phyloP scores from a whole-genome alignment of 176 grass and related monocot genomes.

The Chloris gayana region DNA sequence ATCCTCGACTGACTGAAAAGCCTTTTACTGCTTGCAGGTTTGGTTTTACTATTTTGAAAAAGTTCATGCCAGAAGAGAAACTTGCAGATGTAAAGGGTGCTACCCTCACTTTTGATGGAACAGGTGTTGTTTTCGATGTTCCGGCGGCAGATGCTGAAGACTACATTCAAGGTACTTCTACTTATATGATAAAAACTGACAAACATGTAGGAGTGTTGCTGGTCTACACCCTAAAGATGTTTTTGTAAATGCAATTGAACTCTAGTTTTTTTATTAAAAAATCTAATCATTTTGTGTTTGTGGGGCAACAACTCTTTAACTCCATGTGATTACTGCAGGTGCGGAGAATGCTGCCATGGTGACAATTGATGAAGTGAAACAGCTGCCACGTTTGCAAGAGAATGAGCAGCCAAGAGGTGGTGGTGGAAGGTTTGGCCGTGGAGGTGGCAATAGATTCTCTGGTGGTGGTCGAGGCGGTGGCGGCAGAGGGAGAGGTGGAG shows the following conservation, averaged over 20 bases:
- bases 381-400: slow-evolving; percentile 83
- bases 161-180: slow-evolving; percentile 71
- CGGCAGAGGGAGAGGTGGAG: slow-evolving; percentile 45
- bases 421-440: slow-evolving; percentile 51
- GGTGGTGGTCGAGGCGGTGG: slow-evolving; percentile 47
- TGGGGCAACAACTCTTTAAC: not conserved
- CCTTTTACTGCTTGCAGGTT: slow-evolving; percentile 49
- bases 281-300: not conserved
- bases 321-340: slow-evolving; percentile 21
- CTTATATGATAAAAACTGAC: not conserved
- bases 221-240: not conserved
- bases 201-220: not conserved
- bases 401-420: slow-evolving; percentile 59
- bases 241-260: not conserved
- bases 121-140: slow-evolving; percentile 91
- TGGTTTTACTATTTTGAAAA: slow-evolving; percentile 76
- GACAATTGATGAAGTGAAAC: slow-evolving; percentile 71
- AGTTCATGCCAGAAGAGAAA: slow-evolving; percentile 84
- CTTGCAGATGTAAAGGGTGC: slow-evolving; percentile 74
- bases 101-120: slow-evolving; percentile 74
- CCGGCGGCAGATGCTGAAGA: slow-evolving; percentile 74
- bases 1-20: slow-evolving; percentile 1
- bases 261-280: not conserved
- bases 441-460: slow-evolving; percentile 46
- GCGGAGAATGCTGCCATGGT: slow-evolving; percentile 63